Percentiles rank a stretch among this genome's conserved stretches.
phyloP scores from a whole-genome alignment of 2,329 filamentous ascomycete genomes.

The Ophiosphaerella narmari region DNA sequence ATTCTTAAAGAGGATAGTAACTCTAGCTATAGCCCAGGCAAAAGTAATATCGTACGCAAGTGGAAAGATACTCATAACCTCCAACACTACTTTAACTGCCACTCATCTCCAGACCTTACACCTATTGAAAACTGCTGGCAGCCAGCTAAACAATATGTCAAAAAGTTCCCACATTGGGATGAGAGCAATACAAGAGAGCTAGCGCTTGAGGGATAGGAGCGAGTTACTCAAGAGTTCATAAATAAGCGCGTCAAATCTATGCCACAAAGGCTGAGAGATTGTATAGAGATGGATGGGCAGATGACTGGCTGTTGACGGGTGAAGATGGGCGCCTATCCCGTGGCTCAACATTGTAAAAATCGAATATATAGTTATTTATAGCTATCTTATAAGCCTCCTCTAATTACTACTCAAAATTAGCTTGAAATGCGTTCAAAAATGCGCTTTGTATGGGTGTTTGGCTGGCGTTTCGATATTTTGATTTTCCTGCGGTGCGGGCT shows the following conservation, averaged over 20 bases:
- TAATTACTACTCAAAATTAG: no score
- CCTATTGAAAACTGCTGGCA: slow-evolving; percentile 12
- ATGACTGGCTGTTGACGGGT: slow-evolving; percentile 1
- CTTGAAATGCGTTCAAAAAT: no score
- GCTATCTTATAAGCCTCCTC: no score
- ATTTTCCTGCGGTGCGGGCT: no score
- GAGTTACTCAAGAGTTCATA: slow-evolving; percentile 6
- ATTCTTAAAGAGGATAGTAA: slow-evolving; percentile 6
- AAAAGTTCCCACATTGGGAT: slow-evolving; percentile 6
- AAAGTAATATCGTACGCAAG: slow-evolving; percentile 7
- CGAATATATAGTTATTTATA: no score
- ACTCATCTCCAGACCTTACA: slow-evolving; percentile 6
- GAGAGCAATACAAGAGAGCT: slow-evolving; percentile 5
- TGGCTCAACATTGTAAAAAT: no score
- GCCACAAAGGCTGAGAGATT: slow-evolving; percentile 7
- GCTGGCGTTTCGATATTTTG: no score
- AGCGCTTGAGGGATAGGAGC: slow-evolving; percentile 2
- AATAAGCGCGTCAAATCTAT: slow-evolving; percentile 7
- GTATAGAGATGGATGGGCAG: slow-evolving; percentile 2
- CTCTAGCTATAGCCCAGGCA: not conserved
- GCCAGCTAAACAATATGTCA: slow-evolving; percentile 6
- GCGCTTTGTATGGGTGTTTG: no score
- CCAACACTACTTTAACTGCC: slow-evolving; percentile 11
- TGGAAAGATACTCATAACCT: slow-evolving; percentile 8
- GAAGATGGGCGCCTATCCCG: no score